Conservation (phyloP, 768 basidiomycete species). For the Pleurotus ostreatus region DNA sequence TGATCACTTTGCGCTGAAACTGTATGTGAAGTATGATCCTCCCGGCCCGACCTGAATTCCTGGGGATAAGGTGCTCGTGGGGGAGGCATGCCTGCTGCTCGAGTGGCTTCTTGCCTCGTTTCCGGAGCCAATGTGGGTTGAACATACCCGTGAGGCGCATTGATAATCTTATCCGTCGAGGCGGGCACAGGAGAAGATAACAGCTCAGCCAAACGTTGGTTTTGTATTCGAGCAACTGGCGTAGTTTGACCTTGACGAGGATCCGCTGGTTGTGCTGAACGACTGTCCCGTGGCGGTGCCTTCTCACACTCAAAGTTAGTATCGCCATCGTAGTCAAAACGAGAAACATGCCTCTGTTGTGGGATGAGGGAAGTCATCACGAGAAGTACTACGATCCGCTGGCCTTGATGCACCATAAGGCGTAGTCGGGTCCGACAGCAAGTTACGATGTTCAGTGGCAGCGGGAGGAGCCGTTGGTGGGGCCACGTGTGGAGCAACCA, state of each 20-base stretch:
- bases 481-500: too few relatives aligned
- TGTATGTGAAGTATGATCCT: too few relatives aligned
- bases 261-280: neutral
- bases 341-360: too few relatives aligned
- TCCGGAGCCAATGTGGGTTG: neutral
- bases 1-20: neutral
- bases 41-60: neutral
- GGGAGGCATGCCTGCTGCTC: neutral
- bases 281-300: neutral
- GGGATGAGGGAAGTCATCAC: too few relatives aligned
- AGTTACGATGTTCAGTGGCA: neutral
- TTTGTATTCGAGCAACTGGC: neutral
- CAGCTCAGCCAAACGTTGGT: constrained; percentile 5
- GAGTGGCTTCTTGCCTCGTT: neutral
- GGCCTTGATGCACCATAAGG: neutral
- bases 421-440: neutral
- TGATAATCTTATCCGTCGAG: neutral
- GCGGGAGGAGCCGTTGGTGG: neutral
- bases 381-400: too few relatives aligned
- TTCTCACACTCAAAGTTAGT: too few relatives aligned
- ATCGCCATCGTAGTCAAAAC: too few relatives aligned
- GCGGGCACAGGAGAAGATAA: constrained; percentile 2
- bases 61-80: neutral
- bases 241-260: neutral
- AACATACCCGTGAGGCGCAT: neutral